Evolutionary conservation across 768 basidiomycete genomes (phyloP), one percentile per base, ranked within the genome.

Genomic region (Russula compacta): DNA sequence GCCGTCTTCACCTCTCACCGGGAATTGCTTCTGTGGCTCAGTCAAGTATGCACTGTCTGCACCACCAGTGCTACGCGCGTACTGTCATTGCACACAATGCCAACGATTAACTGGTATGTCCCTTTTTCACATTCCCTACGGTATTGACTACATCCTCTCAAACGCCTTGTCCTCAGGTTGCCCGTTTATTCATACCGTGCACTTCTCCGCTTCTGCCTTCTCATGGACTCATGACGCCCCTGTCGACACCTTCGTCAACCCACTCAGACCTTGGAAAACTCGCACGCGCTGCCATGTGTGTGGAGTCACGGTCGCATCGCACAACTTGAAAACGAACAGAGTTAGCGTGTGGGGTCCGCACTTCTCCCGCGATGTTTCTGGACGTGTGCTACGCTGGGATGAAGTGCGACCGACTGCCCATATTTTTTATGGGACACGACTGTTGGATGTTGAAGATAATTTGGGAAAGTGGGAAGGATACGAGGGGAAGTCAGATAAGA

Each of bases 81-180:
- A 82, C 67, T 87, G 84, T 64, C 87, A 88, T 67, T 89, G 87
- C 67, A 83, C 82, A 4, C 69, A 78, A n/a, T 89, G 87, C 67
- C 86, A 87, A 70, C 74, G 79, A 43, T 68, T 86, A 53, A 81
- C 73, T 64, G 82, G 84, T 80, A 67, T 59, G 74, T 62, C 46
- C 33, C 47, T 32, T 46, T 17, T 44, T 32, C 15, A n/a, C 6
- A 33, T 38, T 29, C 24, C 24, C 24, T 3, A 29, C 24, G 24
- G 24, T 3, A 47, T 9, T 11, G 61, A 65, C 43, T 42, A 21
- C 52, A 47, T 42, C 24, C n/a, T 59, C 29, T 33, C n/a, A n/a
- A 46, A 35, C 14, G 40, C 11, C 33, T 19, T 55, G 10, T 44
- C 29, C 21, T 40, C 56, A 85, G 85, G 77, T 4, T 81, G 78